phyloP scores from a whole-genome alignment of 371 early-diverging fungal species.

The Zychaea mexicana region DNA sequence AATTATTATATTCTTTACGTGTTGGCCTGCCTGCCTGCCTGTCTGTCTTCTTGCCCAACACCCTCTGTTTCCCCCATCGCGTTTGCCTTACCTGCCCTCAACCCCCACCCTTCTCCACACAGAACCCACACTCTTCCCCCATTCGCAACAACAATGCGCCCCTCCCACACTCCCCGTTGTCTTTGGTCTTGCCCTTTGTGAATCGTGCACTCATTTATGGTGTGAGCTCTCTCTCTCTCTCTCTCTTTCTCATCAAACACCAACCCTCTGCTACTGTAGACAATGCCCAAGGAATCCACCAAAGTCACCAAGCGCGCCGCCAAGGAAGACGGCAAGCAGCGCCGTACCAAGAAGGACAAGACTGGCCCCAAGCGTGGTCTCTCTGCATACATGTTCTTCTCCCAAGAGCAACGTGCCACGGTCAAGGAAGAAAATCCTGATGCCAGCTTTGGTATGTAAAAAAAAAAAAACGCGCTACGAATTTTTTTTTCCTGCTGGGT shows the following conservation, averaged over 20 bases:
- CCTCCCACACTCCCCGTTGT: background rate
- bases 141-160: background rate
- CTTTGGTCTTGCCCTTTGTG: background rate
- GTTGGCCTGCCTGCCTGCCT: background rate
- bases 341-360: slow-evolving; percentile 62
- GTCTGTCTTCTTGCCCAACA: background rate
- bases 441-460: slow-evolving; percentile 70
- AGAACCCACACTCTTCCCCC: background rate
- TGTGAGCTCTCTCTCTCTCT: background rate
- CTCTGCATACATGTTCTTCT: slow-evolving; percentile 85
- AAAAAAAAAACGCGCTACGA: background rate
- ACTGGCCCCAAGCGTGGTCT: slow-evolving; percentile 82
- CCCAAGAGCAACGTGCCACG: slow-evolving; percentile 67
- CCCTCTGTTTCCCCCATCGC: background rate
- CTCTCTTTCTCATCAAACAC: background rate
- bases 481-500: background rate
- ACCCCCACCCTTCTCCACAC: too few relatives aligned
- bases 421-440: slow-evolving; percentile 80
- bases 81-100: too few relatives aligned
- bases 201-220: background rate
- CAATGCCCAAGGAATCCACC: slow-evolving; percentile 33
- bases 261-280: background rate
- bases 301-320: slow-evolving; percentile 19
- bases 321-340: slow-evolving; percentile 34
- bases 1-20: background rate